Percentiles rank a stretch among this genome's conserved stretches.
Evolutionary conservation across 1,284 basidiomycete species (phyloP).

Genomic region (Gomphus sp.): DNA sequence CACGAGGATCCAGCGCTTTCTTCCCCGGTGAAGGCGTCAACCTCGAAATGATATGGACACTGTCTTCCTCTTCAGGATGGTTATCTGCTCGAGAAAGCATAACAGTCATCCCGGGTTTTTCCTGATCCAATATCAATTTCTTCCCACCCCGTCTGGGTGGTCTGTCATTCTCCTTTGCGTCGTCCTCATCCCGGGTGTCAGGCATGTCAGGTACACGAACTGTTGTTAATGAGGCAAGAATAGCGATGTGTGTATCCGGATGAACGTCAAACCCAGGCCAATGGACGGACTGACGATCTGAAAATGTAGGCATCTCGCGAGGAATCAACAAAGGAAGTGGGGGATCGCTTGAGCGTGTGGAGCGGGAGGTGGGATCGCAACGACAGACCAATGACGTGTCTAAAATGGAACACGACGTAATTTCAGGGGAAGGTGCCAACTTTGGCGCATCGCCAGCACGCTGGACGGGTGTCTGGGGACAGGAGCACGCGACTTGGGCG

Average conservation of each 20-base stretch:
- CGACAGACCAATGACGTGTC: background rate
- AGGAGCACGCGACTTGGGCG: background rate
- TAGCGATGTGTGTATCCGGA: constrained; percentile 36
- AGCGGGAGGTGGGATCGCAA: background rate
- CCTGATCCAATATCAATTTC: background rate
- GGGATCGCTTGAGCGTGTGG: background rate
- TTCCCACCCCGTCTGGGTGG: constrained; percentile 17
- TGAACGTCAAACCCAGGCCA: constrained; percentile 61
- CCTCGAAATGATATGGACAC: background rate
- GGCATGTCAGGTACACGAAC: constrained; percentile 3
- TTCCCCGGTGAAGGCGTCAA: background rate
- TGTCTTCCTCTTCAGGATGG: background rate
- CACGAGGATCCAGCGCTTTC: background rate
- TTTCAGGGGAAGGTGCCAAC: constrained; percentile 1
- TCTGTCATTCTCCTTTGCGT: constrained; percentile 46
- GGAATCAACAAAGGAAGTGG: constrained; percentile 23
- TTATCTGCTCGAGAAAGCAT: background rate
- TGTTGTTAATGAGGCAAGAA: constrained; percentile 15
- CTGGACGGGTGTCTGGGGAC: constrained; percentile 6
- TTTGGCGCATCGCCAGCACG: background rate
- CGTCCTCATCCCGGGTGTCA: constrained; percentile 12
- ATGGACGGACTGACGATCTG: constrained; percentile 52
- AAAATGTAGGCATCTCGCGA: constrained; percentile 34
- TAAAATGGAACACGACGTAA: background rate
- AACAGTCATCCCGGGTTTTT: background rate